Evolutionary conservation across 2,329 filamentous ascomycete species (phyloP), one percentile per base, ranked within the genome.

Genomic region (Aspergillus sclerotialis): DNA sequence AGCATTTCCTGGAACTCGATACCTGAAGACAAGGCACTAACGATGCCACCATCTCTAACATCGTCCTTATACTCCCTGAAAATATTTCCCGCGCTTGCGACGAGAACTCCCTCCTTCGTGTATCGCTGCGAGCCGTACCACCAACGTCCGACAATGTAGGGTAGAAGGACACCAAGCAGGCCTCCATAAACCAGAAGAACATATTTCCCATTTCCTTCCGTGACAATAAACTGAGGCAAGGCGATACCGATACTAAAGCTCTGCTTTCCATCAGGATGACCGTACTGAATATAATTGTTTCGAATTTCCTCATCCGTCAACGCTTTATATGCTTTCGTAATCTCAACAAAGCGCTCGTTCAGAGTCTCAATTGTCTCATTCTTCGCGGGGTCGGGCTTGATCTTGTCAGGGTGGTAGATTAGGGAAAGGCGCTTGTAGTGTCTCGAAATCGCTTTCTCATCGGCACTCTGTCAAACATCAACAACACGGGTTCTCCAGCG

Each of bases 181-280:
- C 82, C 64, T 24, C 87, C 89, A 61, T 98, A 98, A 44, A 95
- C 75, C 37, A 95, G 70, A 40, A 98, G 72, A 35, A 98, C 84
- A 56, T 93, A 96, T 69, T 95, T 96, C 46, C 89, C 90, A 60
- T 92, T 93, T 36, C 89, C 90, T 48, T 95, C 87, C 10, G 85
- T 84, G 36, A 98, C 76, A 51, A 98, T 88, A 64, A 92, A 86
- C 60, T 92, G 83, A 29, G 92, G 92, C 29, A 98, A 75, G 29
- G 90, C 92, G 47, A 98, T 98, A 45, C 92, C 90, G 55, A 98
- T 96, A 66, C 88, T 95, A 65, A 89, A 92, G 60, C 88, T 90
- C 67, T 98, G 92, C 73, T 95, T 96, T 57, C 92, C 92, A 59
- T 98, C 92, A 5, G 92, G 92, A 61, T 98, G 88, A 36, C 92